These are phyloP conservation scores for Lavandula angustifolia DNA, from an alignment of 257 asterid species.

Conservation along the genomic window DNA sequence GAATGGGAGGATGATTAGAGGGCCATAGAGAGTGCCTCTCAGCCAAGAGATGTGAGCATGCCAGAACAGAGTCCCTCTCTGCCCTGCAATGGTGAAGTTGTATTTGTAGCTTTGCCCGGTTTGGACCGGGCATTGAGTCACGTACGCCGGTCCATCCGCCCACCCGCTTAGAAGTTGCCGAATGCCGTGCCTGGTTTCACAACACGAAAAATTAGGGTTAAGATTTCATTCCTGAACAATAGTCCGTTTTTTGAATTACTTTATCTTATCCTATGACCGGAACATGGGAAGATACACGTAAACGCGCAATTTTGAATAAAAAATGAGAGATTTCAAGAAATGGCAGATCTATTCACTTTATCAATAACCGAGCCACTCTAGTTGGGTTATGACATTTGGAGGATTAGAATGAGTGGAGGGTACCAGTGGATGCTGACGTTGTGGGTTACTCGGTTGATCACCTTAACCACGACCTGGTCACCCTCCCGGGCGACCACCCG, in stretches of 20 bases:
- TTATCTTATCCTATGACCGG: no score
- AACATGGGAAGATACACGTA: no score
- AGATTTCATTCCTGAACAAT: no score
- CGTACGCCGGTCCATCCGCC: slow-evolving; percentile 71
- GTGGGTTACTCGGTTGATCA: slow-evolving; percentile 57
- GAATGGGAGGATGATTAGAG: slow-evolving; percentile 50
- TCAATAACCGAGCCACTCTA: not conserved
- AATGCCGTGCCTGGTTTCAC: slow-evolving; percentile 59
- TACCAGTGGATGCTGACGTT: slow-evolving; percentile 74
- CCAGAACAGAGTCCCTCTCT: slow-evolving; percentile 67
- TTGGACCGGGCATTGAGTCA: slow-evolving; percentile 71
- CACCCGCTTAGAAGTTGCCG: slow-evolving; percentile 62
- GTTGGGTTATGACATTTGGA: no score
- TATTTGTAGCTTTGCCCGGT: slow-evolving; percentile 57
- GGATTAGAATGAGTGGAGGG: not conserved
- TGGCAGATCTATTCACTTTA: not conserved
- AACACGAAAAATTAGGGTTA: no score
- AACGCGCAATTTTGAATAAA: no score
- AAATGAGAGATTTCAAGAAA: no score
- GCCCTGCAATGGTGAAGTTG: slow-evolving; percentile 64
- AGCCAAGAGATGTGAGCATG: slow-evolving; percentile 79
- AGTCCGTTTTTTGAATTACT: no score
- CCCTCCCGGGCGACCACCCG: slow-evolving; percentile 63
- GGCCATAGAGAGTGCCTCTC: slow-evolving; percentile 61
- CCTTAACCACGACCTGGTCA: slow-evolving; percentile 55